A percentile compares a stretch with the other conserved stretches of the same genome.
Evolutionary conservation across 2,329 filamentous ascomycete genomes (phyloP).

Genomic region (Epichloe sp.): DNA sequence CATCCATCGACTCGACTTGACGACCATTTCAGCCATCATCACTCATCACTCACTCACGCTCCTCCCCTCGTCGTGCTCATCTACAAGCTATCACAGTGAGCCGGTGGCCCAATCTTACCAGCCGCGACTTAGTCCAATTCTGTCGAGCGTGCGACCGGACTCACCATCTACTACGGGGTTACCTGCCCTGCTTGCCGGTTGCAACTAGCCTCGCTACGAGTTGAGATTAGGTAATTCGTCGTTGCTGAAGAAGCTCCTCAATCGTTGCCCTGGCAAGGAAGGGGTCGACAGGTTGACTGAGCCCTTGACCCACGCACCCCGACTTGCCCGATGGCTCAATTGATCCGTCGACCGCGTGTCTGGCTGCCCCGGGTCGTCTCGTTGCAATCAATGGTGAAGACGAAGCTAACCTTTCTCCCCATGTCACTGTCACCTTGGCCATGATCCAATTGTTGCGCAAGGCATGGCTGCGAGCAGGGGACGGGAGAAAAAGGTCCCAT

Average conservation of each 20-base stretch:
- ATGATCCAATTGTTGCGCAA: not conserved
- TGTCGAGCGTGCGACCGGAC: not conserved
- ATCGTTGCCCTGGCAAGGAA: not conserved
- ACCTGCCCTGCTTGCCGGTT: not conserved
- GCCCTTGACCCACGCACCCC: too few species aligned
- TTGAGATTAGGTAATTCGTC: not conserved
- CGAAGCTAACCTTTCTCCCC: not conserved
- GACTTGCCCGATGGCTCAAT: too few species aligned
- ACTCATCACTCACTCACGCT: not conserved
- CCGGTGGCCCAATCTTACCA: not conserved
- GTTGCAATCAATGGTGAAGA: not conserved
- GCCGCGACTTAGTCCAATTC: not conserved
- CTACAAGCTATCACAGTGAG: not conserved
- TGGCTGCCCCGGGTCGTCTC: not conserved
- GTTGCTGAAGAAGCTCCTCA: not conserved
- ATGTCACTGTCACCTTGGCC: not conserved
- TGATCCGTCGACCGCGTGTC: too few species aligned
- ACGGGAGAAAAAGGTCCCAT: not conserved
- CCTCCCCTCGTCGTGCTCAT: not conserved
- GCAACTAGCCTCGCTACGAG: not conserved
- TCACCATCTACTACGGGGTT: not conserved
- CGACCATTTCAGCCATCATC: not conserved
- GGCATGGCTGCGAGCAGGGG: not conserved
- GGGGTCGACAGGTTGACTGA: too few species aligned
- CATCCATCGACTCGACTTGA: not conserved